phyloP scores from a whole-genome alignment of 306 rosid genomes.

The Calophaca sinica region DNA sequence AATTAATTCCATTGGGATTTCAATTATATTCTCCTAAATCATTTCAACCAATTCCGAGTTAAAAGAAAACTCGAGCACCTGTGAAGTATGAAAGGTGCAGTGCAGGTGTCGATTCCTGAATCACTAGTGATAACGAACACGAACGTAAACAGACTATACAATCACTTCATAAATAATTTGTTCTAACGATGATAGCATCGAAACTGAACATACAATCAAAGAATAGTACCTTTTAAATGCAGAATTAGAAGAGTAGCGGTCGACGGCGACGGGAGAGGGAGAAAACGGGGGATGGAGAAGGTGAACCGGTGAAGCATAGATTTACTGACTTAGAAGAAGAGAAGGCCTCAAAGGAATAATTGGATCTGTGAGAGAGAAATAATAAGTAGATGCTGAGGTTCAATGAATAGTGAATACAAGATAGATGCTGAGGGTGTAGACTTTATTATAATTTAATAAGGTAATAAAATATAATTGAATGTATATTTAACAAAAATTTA shows the following conservation, averaged over 20 bases:
- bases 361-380: too few relatives aligned
- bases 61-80: slow-evolving; percentile 11
- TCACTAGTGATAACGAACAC: too few relatives aligned
- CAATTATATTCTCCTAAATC: background rate
- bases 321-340: background rate
- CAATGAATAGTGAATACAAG: too few relatives aligned
- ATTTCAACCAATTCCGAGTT: slow-evolving; percentile 11
- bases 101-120: background rate
- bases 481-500: too few relatives aligned
- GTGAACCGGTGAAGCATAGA: background rate
- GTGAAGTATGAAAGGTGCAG: background rate
- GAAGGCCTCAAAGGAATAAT: background rate
- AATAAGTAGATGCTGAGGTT: too few relatives aligned
- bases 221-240: background rate
- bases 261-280: background rate
- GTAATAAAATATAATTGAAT: too few relatives aligned
- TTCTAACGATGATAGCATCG: background rate
- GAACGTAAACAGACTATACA: too few relatives aligned
- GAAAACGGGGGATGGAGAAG: background rate
- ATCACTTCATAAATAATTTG: too few relatives aligned
- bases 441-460: too few relatives aligned
- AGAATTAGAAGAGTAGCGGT: background rate
- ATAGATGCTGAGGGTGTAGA: too few relatives aligned
- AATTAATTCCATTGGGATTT: slow-evolving; percentile 22
- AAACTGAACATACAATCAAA: background rate